Conservation (phyloP, 179 eudicot genomes). For the Vitellaria paradoxa region DNA sequence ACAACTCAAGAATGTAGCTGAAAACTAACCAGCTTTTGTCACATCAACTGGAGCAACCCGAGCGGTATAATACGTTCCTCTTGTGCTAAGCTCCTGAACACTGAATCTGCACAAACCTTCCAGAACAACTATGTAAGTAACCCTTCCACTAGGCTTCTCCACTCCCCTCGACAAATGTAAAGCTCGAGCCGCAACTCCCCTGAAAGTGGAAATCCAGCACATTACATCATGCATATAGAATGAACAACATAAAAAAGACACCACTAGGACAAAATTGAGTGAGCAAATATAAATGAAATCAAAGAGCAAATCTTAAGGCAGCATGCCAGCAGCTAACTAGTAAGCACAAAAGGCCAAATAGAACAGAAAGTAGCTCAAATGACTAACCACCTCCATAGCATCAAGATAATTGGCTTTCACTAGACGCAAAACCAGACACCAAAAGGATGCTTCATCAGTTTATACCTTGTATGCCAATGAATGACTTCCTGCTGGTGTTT, state of each 20-base stretch:
- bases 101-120: conserved; percentile 97
- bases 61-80: conserved; percentile 94
- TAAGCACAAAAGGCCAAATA: conserved; percentile 4
- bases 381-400: neutral
- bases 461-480: conserved; percentile 93
- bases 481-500: conserved; percentile 79
- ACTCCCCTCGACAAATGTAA: conserved; percentile 99
- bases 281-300: neutral
- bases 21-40: conserved; percentile 65
- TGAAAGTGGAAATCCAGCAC: conserved; percentile 25
- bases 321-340: neutral
- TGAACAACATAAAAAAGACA: neutral
- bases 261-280: neutral
- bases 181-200: conserved; percentile 99
- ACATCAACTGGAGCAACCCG: conserved; percentile 80
- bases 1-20: too few relatives aligned
- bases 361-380: neutral
- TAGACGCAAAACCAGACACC: neutral
- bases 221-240: conserved; percentile 16
- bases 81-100: conserved; percentile 88
- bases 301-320: neutral
- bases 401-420: neutral
- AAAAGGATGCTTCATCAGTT: neutral
- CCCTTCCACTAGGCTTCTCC: conserved; percentile 99
- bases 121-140: conserved; percentile 93